Conservation (phyloP, 2,329 filamentous ascomycete species). For the Macrophomina tecta region DNA sequence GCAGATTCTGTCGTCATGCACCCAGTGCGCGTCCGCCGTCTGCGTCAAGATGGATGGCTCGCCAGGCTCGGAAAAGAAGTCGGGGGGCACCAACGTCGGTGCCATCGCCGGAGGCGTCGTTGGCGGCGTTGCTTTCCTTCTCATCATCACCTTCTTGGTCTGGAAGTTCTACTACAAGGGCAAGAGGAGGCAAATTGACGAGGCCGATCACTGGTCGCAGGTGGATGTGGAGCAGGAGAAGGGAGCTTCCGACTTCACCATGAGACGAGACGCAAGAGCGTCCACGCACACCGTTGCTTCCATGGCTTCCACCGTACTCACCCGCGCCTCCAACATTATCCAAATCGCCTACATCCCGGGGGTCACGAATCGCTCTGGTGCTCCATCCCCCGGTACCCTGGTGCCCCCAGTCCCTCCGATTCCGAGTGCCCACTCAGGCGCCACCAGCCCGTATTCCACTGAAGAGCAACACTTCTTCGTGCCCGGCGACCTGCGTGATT, state of each 20-base stretch:
- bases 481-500: slow-evolving; percentile 86
- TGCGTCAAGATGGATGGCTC: slow-evolving; percentile 56
- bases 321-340: slow-evolving; percentile 96
- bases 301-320: slow-evolving; percentile 93
- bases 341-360: slow-evolving; percentile 99
- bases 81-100: slow-evolving; percentile 69
- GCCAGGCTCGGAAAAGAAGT: slow-evolving; percentile 39
- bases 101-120: slow-evolving; percentile 92
- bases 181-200: slow-evolving; percentile 67
- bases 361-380: slow-evolving; percentile 88
- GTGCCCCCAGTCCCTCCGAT: slow-evolving; percentile 95
- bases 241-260: slow-evolving; percentile 60
- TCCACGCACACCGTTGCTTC: slow-evolving; percentile 88
- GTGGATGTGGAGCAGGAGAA: slow-evolving; percentile 64
- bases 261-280: slow-evolving; percentile 66
- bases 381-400: slow-evolving; percentile 78
- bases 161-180: slow-evolving; percentile 89
- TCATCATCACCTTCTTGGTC: slow-evolving; percentile 76
- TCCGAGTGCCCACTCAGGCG: slow-evolving; percentile 64
- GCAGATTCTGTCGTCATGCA: slow-evolving; percentile 64
- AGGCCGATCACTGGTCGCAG: slow-evolving; percentile 63
- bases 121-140: slow-evolving; percentile 78
- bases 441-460: slow-evolving; percentile 63
- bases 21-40: slow-evolving; percentile 62
- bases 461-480: slow-evolving; percentile 92